Base-by-base conservation (phyloP, 768 basidiomycete species). In the Lyophyllum decastes region DNA sequence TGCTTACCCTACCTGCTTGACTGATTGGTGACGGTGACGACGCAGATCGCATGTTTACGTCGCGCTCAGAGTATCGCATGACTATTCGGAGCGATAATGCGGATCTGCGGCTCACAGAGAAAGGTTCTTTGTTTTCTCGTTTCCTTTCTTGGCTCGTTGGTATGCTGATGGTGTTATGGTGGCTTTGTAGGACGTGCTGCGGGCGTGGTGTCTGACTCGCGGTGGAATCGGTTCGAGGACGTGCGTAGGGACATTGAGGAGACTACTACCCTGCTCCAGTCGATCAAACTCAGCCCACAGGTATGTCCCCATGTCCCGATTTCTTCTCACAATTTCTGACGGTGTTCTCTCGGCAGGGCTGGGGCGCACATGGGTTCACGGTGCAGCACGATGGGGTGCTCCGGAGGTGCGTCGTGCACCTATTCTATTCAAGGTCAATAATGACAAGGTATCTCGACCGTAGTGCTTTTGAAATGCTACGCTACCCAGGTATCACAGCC, bases 21-120 rank as follows among this genome's bases (percentile, higher is more conserved):
- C 61, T 38, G 43, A 66, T 19, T 59, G n/a, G 21, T 33, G 26
- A 43, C 48, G 2, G 43, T 27, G 35, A 41, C 43, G 65, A n/a
- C n/a, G n/a, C n/a, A 94, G 92, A 95, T 64, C 89, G 94, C 25
- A 95, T 95, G 92, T 95, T 96, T 70, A 95, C 94, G 0, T 90
- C 90, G 16, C 81, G 94, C 35, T 92, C 90, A 16, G 94, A 96
- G 65, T 96, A 94, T 68, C 85, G 94, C 22, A 88, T 96, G 85
- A 87, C 87, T 0, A 81, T 95, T 43, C 80, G 94, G 50, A 88
- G 89, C 51, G 94, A 96, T 71, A 96, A 96, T 61, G 94, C 94
- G 2, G 94, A 96, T 72, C 48, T 86, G 51, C 81, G 94, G 46
- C 73, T 96, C 57, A 95, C 94, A 0, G 82, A 83, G 64, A 87